These are phyloP conservation scores for Przewalskia tangutica DNA, from an alignment of 257 asterid genomes.

Conservation along the genomic window DNA sequence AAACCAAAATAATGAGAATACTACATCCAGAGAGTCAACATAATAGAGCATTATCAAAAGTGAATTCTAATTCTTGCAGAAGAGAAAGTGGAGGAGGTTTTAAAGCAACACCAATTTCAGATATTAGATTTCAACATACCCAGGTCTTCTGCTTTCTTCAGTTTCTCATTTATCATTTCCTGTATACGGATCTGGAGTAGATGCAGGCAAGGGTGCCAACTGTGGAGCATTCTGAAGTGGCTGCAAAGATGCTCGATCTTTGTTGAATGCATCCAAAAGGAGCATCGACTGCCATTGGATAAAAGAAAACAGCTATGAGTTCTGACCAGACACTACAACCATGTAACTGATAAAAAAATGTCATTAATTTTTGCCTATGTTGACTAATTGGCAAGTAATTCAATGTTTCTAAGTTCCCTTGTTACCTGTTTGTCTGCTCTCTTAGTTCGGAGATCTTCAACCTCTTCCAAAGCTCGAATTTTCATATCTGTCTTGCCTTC, in stretches of 20 bases:
- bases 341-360: background rate
- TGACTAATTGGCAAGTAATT: background rate
- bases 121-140: constrained; percentile 31
- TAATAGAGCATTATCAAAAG: background rate
- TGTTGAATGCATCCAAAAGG: constrained; percentile 98
- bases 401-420: background rate
- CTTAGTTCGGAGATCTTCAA: constrained; percentile 76
- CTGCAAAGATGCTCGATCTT: constrained; percentile 87
- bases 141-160: constrained; percentile 95
- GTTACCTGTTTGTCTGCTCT: constrained; percentile 94
- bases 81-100: background rate
- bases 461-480: constrained; percentile 79
- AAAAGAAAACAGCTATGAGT: constrained; percentile 10
- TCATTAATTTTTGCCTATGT: background rate
- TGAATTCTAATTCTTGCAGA: background rate
- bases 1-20: constrained; percentile 3
- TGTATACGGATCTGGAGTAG: constrained; percentile 80
- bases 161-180: constrained; percentile 90
- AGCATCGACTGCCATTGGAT: constrained; percentile 64
- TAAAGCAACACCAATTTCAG: background rate
- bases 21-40: background rate
- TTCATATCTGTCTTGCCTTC: constrained; percentile 94
- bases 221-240: constrained; percentile 58
- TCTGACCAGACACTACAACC: background rate
- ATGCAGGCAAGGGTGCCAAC: constrained; percentile 50